Base-by-base conservation (phyloP, 176 grass and related monocot genomes). In the Oryza glaberrima region DNA sequence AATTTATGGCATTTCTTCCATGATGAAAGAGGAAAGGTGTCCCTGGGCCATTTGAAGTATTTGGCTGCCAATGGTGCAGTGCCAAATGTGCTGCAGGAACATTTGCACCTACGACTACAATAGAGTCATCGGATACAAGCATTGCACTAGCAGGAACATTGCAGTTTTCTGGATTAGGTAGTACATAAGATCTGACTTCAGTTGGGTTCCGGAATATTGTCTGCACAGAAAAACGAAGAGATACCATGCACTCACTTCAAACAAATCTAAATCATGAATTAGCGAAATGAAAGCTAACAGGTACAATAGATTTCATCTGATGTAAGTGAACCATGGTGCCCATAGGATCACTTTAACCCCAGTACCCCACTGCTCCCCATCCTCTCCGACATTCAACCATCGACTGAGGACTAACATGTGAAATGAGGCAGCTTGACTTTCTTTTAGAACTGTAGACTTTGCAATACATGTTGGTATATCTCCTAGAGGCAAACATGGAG, bases 171-270 rank as follows among this genome's bases (percentile, higher is more conserved):
- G 91, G 88, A 87, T 88, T 90, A 65, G 96, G 88, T 85, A 96
- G 84, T 30, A 61, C 47, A 81, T 96, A 98, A 44, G 93, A 76
- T 86, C 84, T 94, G 78, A 98, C 70, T 85, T 87, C 96, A 83
- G 69, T 91, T 85, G 96, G 96, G 70, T 98, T 98, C 82, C 90
- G 85, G 81, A 95, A 98, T 95, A 98, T 98, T 46, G 93, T 98
- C 96, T 98, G 79, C 76, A 83, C 67, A 86, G 61, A 70, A 51
- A 80, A 63, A 82, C 6, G 54, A 44, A 70, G 19, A 47, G 17
- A 65, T 43, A 73, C 4, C n/a, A 58, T n/a, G 54, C 20, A 58
- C 7, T 4, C 56, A 22, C 20, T 61, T 61, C 56, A 61, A 61
- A n/a, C 56, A 22, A n/a, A 61, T 6, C 4, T 22, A 52, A 46